Percentiles rank a stretch among this genome's conserved stretches.
Evolutionary conservation across 2,329 filamentous ascomycete species (phyloP).

Genomic region (Ilyonectria sp.): DNA sequence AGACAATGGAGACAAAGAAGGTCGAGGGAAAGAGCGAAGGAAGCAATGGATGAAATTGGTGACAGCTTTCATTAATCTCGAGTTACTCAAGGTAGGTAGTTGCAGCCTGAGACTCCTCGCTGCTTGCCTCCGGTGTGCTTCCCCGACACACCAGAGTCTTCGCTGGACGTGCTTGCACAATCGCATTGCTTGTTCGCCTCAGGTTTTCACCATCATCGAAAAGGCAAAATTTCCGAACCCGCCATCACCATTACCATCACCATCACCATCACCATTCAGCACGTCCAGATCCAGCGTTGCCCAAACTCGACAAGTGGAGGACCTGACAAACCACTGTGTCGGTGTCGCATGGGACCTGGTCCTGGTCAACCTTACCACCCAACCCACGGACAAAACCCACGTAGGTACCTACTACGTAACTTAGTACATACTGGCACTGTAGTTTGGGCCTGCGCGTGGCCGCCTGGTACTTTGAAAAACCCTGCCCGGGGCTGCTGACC

Average conservation of each 20-base stretch:
- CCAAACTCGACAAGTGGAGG: constrained; percentile 21
- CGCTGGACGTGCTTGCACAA: not conserved
- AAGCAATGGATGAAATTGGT: constrained; percentile 27
- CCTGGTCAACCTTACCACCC: constrained; percentile 28
- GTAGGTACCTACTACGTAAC: too few relatives aligned
- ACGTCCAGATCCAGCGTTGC: not conserved
- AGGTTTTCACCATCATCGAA: not conserved
- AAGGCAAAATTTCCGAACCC: not conserved
- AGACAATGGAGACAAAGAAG: not conserved
- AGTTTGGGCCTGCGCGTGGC: not conserved
- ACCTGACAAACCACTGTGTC: constrained; percentile 33
- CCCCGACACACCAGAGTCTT: not conserved
- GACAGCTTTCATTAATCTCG: constrained; percentile 3
- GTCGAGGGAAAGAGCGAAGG: constrained; percentile 12
- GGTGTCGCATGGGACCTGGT: constrained; percentile 33
- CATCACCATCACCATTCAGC: not conserved
- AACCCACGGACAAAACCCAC: constrained; percentile 16
- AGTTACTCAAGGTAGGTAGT: constrained; percentile 1
- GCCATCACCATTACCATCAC: not conserved
- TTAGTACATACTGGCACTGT: not conserved
- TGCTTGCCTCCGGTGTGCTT: not conserved
- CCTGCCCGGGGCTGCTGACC: constrained; percentile 36
- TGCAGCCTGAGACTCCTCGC: not conserved
- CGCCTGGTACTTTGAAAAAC: not conserved
- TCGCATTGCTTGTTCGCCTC: not conserved